Evolutionary conservation across 2,329 filamentous ascomycete genomes (phyloP).

Genomic region (Didymella lethalis): DNA sequence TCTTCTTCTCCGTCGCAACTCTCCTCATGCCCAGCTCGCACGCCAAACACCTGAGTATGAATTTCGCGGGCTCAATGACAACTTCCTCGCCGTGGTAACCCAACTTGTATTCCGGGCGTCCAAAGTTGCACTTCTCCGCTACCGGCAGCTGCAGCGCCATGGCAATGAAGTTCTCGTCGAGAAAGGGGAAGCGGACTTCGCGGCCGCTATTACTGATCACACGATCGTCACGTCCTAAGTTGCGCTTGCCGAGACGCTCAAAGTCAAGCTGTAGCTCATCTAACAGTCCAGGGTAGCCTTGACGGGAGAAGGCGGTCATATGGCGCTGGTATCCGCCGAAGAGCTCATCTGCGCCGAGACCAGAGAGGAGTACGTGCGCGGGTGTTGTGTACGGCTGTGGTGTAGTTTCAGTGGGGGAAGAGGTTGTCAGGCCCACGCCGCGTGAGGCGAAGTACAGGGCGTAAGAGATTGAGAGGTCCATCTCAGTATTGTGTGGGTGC

Average conservation of each 20-base stretch:
- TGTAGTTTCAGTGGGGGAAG: conserved; percentile 35
- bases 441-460: conserved; percentile 95
- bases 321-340: conserved; percentile 94
- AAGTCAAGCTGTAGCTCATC: conserved; percentile 88
- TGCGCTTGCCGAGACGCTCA: conserved; percentile 85
- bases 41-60: conserved; percentile 78
- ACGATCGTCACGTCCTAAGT: conserved; percentile 91
- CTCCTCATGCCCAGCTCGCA: conserved; percentile 73
- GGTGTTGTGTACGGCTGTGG: conserved; percentile 66
- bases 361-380: conserved; percentile 86
- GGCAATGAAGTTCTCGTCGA: conserved; percentile 85
- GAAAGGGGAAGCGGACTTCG: conserved; percentile 87
- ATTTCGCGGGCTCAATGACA: conserved; percentile 78
- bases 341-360: conserved; percentile 92
- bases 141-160: conserved; percentile 80
- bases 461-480: conserved; percentile 94
- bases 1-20: conserved; percentile 88
- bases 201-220: conserved; percentile 88
- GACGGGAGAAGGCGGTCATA: conserved; percentile 73
- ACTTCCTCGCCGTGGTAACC: conserved; percentile 6
- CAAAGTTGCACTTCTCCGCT: conserved; percentile 89
- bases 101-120: conserved; percentile 37
- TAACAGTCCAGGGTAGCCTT: conserved; percentile 74
- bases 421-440: conserved; percentile 64
- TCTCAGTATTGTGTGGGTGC: conserved; percentile 94